Evolutionary conservation across 1,284 basidiomycete species (phyloP).

Genomic region (Ustilago esculenta): DNA sequence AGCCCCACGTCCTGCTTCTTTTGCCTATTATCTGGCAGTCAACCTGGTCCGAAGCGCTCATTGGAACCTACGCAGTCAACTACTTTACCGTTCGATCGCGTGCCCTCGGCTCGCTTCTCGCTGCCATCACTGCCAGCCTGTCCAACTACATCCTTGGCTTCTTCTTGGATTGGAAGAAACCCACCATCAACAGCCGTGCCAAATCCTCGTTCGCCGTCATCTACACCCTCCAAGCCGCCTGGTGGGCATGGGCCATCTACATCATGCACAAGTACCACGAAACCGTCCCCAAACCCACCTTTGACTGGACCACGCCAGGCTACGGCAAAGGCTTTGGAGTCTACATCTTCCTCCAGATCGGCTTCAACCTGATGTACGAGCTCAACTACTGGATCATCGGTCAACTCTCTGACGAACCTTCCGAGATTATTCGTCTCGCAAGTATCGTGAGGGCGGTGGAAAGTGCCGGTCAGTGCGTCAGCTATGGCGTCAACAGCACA

Average conservation of each 20-base stretch:
- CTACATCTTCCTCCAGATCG: conserved; percentile 61
- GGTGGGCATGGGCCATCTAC: conserved; percentile 66
- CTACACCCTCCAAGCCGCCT: conserved; percentile 51
- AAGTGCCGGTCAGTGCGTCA: conserved; percentile 61
- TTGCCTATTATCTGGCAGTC: conserved; percentile 59
- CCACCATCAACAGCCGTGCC: conserved; percentile 57
- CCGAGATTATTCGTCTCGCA: conserved; percentile 60
- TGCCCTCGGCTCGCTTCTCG: conserved; percentile 67
- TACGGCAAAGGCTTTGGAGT: conserved; percentile 62
- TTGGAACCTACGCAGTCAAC: conserved; percentile 63
- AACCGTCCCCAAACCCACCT: conserved; percentile 32
- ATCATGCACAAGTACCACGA: conserved; percentile 54
- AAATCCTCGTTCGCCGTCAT: conserved; percentile 52
- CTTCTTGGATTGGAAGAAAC: conserved; percentile 62
- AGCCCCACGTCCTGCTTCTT: conserved; percentile 52
- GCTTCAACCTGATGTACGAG: conserved; percentile 59
- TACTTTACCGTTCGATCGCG: conserved; percentile 57
- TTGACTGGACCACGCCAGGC: conserved; percentile 59
- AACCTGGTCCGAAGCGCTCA: conserved; percentile 59
- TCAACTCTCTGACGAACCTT: conserved; percentile 38
- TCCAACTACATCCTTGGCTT: conserved; percentile 65
- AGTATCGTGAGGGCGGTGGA: conserved; percentile 63
- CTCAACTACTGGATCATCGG: conserved; percentile 62
- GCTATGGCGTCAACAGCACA: conserved; percentile 61
- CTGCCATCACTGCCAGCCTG: conserved; percentile 60